A percentile compares a stretch with the other conserved stretches of the same genome.
These are phyloP conservation scores for Jasminum sambac DNA, from an alignment of 257 asterid species.

Conservation along the genomic window DNA sequence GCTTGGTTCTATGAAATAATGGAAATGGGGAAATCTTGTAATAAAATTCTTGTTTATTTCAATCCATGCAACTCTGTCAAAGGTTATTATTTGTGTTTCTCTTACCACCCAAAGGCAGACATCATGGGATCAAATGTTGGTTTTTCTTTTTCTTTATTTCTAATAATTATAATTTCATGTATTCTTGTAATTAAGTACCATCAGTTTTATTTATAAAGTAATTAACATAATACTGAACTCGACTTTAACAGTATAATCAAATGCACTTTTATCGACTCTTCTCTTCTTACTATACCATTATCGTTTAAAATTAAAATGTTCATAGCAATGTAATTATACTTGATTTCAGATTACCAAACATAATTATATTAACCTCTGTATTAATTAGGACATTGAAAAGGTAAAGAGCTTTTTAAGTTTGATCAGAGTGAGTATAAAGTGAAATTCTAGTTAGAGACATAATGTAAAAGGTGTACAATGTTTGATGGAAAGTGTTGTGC, in stretches of 20 bases:
- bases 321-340: not conserved
- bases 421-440: not conserved
- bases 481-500: not conserved
- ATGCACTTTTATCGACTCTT: not conserved
- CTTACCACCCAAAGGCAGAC: constrained; percentile 56
- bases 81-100: constrained; percentile 3
- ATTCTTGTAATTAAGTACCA: not conserved
- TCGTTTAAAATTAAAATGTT: not conserved
- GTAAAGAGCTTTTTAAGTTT: not conserved
- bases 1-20: constrained; percentile 24
- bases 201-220: not conserved
- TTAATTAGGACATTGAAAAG: not conserved
- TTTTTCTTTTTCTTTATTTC: not conserved
- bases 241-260: not conserved
- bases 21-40: constrained; percentile 9
- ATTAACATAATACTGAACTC: not conserved
- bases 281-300: not conserved
- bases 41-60: not conserved
- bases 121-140: constrained; percentile 59
- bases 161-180: constrained; percentile 15
- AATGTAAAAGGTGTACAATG: not conserved
- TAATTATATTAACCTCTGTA: not conserved
- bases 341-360: not conserved
- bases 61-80: constrained; percentile 27
- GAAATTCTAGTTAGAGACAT: not conserved